Percentiles rank a stretch among this genome's conserved stretches.
phyloP scores from a whole-genome alignment of 2,329 filamentous ascomycete genomes.

The Fusarium dimerum region DNA sequence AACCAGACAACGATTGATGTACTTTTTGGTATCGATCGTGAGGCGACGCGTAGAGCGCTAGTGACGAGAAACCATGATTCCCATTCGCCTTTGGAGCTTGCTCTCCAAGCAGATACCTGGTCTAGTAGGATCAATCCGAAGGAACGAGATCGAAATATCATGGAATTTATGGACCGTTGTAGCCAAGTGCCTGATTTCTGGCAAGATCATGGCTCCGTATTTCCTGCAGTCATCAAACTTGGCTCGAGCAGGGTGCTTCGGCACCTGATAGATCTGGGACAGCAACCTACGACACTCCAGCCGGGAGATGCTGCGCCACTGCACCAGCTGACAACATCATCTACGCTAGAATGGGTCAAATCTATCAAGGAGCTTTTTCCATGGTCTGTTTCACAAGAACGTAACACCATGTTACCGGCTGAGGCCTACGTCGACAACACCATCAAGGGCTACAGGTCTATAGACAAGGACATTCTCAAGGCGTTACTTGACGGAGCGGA shows the following conservation, averaged over 20 bases:
- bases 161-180: neutral
- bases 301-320: neutral
- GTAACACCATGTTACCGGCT: neutral
- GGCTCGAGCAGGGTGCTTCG: neutral
- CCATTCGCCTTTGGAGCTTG: neutral
- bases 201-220: neutral
- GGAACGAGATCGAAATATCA: neutral
- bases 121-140: neutral
- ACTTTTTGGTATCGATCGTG: neutral
- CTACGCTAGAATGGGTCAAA: neutral
- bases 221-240: neutral
- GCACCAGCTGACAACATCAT: neutral
- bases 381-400: neutral
- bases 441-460: fast-evolving
- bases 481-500: neutral
- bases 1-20: neutral
- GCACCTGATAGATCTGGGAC: neutral
- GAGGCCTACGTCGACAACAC: neutral
- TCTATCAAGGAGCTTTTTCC: neutral
- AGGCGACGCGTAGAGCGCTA: neutral
- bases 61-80: neutral
- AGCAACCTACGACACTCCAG: neutral
- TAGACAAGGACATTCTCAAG: neutral
- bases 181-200: neutral
- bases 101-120: neutral